Evolutionary conservation across 495 filamentous ascomycete genomes (phyloP).

Genomic region (Penicillium robsamsonii): DNA sequence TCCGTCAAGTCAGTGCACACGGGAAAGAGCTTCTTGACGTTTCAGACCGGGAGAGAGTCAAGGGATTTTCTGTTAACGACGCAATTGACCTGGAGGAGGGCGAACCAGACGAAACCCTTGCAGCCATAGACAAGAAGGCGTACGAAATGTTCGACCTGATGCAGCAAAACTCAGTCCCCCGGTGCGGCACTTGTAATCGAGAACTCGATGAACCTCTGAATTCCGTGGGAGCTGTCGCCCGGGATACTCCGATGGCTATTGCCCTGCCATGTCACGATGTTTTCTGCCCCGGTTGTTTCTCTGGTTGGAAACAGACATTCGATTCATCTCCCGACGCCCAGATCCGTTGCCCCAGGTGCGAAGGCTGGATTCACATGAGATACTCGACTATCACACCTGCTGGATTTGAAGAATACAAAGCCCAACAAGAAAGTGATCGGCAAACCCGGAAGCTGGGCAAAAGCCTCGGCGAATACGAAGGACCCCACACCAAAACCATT

Average conservation of each 20-base stretch:
- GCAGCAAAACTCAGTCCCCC: constrained; percentile 68
- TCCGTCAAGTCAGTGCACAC: constrained; percentile 88
- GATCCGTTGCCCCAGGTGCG: constrained; percentile 65
- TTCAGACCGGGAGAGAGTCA: constrained; percentile 72
- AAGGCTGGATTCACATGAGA: constrained; percentile 52
- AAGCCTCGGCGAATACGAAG: constrained; percentile 67
- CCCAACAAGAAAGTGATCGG: constrained; percentile 33
- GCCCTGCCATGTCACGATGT: constrained; percentile 84
- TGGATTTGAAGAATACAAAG: constrained; percentile 57
- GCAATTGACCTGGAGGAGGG: constrained; percentile 86
- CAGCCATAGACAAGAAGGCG: constrained; percentile 60
- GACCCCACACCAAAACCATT: constrained; percentile 86
- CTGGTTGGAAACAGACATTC: constrained; percentile 32
- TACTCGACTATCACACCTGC: constrained; percentile 66
- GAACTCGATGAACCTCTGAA: constrained; percentile 51
- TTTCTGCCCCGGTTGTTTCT: constrained; percentile 72
- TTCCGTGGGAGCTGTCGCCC: constrained; percentile 51
- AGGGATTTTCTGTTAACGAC: constrained; percentile 73
- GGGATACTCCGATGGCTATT: constrained; percentile 64
- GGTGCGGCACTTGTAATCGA: constrained; percentile 64
- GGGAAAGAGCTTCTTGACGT: constrained; percentile 83
- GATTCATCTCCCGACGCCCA: constrained; percentile 19
- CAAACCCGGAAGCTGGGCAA: constrained; percentile 54
- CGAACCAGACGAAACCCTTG: constrained; percentile 55
- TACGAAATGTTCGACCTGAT: constrained; percentile 82